These are phyloP conservation scores for Botrytis medusae DNA, from an alignment of 2,329 filamentous ascomycete species.

Conservation along the genomic window DNA sequence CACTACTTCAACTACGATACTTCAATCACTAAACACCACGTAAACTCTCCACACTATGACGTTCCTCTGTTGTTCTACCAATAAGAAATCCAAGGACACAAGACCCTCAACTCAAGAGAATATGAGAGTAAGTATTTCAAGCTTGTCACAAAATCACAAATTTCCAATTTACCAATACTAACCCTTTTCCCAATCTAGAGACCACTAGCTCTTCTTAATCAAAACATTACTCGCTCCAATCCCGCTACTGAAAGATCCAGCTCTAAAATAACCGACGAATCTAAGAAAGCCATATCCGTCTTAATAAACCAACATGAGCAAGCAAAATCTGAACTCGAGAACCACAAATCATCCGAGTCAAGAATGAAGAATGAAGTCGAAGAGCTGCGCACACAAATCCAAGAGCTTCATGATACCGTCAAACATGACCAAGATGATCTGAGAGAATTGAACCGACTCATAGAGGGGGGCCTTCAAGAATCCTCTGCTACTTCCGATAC, in stretches of 20 bases:
- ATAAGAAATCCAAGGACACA: not conserved
- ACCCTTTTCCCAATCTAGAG: not conserved
- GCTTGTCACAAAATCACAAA: not conserved
- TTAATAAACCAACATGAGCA: conserved; percentile 7
- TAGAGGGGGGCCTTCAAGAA: not conserved
- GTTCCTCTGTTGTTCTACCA: not conserved
- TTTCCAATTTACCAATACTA: not conserved
- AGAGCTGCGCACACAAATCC: not conserved
- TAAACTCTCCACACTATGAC: not conserved
- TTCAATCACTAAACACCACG: not conserved
- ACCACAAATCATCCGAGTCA: not conserved
- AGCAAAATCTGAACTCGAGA: not conserved
- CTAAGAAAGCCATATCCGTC: conserved; percentile 2
- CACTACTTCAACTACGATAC: not conserved
- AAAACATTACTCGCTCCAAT: not conserved
- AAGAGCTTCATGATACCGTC: not conserved
- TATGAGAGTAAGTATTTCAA: conserved; percentile 2
- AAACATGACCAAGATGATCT: not conserved
- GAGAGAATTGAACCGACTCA: not conserved
- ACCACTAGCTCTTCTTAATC: not conserved
- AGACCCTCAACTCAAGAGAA: not conserved
- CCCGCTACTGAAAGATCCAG: no score
- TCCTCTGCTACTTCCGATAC: not conserved
- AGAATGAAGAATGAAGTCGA: not conserved
- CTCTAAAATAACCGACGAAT: not conserved